Base-by-base conservation (phyloP, 2,329 filamentous ascomycete species). In the Talaromyces amestolkiae region DNA sequence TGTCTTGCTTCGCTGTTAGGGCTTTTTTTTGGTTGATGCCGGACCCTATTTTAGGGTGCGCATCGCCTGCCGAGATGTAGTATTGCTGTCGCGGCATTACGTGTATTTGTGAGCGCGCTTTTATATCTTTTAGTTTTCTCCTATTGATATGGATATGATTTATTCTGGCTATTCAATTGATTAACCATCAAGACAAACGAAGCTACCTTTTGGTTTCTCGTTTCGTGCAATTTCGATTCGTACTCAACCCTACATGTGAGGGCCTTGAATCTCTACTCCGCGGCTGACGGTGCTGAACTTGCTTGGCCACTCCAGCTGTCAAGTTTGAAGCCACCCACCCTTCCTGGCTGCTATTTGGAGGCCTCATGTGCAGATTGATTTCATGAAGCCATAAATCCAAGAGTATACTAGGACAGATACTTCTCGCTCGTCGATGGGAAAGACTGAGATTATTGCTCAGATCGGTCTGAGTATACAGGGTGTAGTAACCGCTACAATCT, bases 381-480 rank as follows among this genome's bases (percentile, higher is more conserved):
- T 31, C 27, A 31, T 31, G 92, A 68, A 92, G 89, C 67, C 92
- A 96, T 84, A 96, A 96, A 85, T 96, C 96, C 83, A 96, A 96
- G 81, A 96, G 96, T 73, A 92, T 92, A 1, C 82, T 96, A 11
- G 92, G 92, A 3, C 92, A 96, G 77, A 86, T 94, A 45, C 85
- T 96, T 17, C 82, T 96, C 6, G 54, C 63, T 27, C 58, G 58
- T 24, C 24, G 45, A 80, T 96, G 60, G 92, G 92, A 63, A 96
- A 96, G 85, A 95, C 88, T 11, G 90, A 92, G 78, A 95, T 96
- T 72, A 96, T 96, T 72, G 92, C 92, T 58, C 92, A 96, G 81
- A 96, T 92, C 19, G 92, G 92, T 68, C 92, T 92, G 56, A 92
- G 92, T 27, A 92, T 96, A 80, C 92, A 96, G 78, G 92, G 92